A percentile compares a stretch with the other conserved stretches of the same genome.
phyloP scores from a whole-genome alignment of 306 rosid genomes.

The Geum urbanum region DNA sequence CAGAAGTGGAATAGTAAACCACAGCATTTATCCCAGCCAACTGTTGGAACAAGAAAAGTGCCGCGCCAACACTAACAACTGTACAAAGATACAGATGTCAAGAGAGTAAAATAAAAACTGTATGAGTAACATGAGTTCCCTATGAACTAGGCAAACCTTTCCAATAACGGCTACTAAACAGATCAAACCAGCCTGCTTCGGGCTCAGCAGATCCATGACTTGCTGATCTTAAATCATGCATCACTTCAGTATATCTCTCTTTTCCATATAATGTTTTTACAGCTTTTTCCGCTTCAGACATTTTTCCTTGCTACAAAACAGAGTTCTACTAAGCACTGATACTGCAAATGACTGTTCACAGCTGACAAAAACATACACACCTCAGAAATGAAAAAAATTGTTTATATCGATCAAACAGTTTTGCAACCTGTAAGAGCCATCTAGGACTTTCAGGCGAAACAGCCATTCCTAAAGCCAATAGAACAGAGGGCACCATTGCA shows the following conservation, averaged over 20 bases:
- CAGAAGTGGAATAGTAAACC: slow-evolving; percentile 89
- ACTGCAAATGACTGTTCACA: slow-evolving; percentile 12
- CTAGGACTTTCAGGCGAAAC: slow-evolving; percentile 95
- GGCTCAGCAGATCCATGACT: slow-evolving; percentile 81
- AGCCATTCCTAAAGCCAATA: slow-evolving; percentile 89
- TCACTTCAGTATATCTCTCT: slow-evolving; percentile 71
- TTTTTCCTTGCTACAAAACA: slow-evolving; percentile 78
- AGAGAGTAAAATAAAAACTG: slow-evolving; percentile 1
- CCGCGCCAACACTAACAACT: slow-evolving; percentile 86
- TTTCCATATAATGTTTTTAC: slow-evolving; percentile 66
- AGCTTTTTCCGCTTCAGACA: slow-evolving; percentile 73
- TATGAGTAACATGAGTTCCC: not conserved
- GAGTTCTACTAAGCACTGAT: slow-evolving; percentile 2
- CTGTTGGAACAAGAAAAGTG: slow-evolving; percentile 90
- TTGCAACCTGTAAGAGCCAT: slow-evolving; percentile 91
- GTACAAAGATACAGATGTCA: slow-evolving; percentile 33
- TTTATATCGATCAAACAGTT: slow-evolving; percentile 13
- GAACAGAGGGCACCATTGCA: slow-evolving; percentile 73
- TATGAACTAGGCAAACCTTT: slow-evolving; percentile 48
- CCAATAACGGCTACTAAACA: slow-evolving; percentile 87
- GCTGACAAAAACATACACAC: not conserved
- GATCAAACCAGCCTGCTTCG: slow-evolving; percentile 96
- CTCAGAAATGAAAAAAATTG: slow-evolving; percentile 15
- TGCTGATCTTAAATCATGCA: slow-evolving; percentile 55
- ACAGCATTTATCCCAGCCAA: slow-evolving; percentile 96